A percentile compares a stretch with the other conserved stretches of the same genome.
Conservation (phyloP, 2,329 filamentous ascomycete genomes). For the Cladophialophora bantiana region DNA sequence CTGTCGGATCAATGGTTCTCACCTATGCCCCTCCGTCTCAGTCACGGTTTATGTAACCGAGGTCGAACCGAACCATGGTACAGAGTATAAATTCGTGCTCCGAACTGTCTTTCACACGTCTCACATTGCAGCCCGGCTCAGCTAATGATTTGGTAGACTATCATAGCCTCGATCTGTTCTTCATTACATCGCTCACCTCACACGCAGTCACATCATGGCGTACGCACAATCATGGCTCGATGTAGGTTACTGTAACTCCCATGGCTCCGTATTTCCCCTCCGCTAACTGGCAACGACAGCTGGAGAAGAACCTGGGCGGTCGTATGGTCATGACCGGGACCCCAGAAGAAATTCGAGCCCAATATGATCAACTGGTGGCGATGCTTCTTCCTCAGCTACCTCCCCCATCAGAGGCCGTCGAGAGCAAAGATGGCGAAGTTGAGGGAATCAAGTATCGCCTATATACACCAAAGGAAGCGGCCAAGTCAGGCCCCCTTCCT, state of each 20-base stretch:
- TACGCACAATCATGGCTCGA: conserved; percentile 39
- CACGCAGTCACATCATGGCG: conserved; percentile 25
- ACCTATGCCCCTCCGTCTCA: not conserved
- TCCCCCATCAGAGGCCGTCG: conserved; percentile 35
- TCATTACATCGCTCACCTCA: not conserved
- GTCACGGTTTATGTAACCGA: conserved; percentile 10
- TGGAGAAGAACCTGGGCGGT: conserved; percentile 37
- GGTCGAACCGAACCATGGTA: not conserved
- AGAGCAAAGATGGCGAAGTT: conserved; percentile 36
- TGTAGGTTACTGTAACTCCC: conserved; percentile 18
- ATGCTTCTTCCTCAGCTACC: conserved; percentile 34
- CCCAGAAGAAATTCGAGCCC: conserved; percentile 33
- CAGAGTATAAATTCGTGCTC: conserved; percentile 5
- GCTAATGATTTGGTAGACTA: not conserved
- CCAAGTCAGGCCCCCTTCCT: conserved; percentile 35
- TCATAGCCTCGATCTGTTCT: not conserved
- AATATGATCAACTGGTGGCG: conserved; percentile 32
- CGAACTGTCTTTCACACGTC: not conserved
- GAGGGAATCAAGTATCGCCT: conserved; percentile 38
- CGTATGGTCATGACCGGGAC: conserved; percentile 33
- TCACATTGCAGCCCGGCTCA: not conserved
- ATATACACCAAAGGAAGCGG: conserved; percentile 36
- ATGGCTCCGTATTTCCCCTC: not conserved
- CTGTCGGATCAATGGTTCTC: not conserved
- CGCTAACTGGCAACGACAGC: conserved; percentile 16